Base-by-base conservation (phyloP, 1,284 basidiomycete genomes). In the Exsudoporus floridanus region DNA sequence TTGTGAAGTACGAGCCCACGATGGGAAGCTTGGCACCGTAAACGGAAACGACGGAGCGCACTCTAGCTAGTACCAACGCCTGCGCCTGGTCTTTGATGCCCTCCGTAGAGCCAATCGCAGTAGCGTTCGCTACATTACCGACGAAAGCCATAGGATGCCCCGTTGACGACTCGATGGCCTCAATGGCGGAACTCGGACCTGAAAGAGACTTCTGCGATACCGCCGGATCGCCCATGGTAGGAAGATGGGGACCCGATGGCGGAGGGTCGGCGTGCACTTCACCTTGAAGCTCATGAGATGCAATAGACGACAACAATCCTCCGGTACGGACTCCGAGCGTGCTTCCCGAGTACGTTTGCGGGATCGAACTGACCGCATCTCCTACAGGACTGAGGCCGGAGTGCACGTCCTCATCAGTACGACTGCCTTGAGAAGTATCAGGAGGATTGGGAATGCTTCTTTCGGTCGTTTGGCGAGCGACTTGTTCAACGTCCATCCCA, bases 1-100 rank as follows among this genome's bases (percentile, higher is more conserved):
- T 51, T n/a, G 35, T 36, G 39, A 68, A 57, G 50, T 66, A 68
- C 8, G 51, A 39, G 41, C 63, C 62, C 21, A 64, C 54, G 2
- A 66, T 30, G 1, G 62, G 63, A 41, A 64, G 42, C 36, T 43
- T 64, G 48, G 54, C 42, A 18, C 38, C 45, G 21, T 54, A 65
- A 31, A 27, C 33, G 41, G 52, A 46, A 39, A 60, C 21, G 21
- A 49, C 9, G 35, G 37, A 18, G 23, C 46, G 58, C 10, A 67
- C 5, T 36, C 51, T 53, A 4, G 45, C 43, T 9, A 62, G 42
- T 5, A 55, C 16, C 7, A 54, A 14, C 9, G 49, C 38, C n/a
- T 49, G 40, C 33, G 40, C 53, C 40, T 31, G 44, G 42, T 35
- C 45, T 23, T 50, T 50, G 38, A 55, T 39, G 25, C 60, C 46